Conservation (phyloP, 2,329 filamentous ascomycete species). For the Alternaria sp. region DNA sequence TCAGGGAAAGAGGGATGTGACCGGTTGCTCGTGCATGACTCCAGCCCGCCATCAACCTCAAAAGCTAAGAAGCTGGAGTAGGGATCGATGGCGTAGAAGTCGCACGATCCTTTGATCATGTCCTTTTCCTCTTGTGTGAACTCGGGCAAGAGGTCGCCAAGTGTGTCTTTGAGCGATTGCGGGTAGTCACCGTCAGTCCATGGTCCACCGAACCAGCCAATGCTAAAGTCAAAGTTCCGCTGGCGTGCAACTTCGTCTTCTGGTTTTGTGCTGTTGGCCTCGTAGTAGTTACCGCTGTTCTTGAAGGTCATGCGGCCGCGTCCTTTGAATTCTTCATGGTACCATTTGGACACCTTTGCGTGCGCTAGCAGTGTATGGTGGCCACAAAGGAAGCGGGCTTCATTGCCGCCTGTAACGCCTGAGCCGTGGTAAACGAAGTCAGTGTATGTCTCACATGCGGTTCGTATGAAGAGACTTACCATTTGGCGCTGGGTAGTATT, state of each 20-base stretch:
- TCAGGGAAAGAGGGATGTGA: constrained; percentile 51
- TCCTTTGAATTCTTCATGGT: constrained; percentile 55
- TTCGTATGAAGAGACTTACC: constrained; percentile 1
- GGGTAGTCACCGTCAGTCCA: constrained; percentile 56
- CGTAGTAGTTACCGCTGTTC: constrained; percentile 52
- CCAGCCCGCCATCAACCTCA: constrained; percentile 41
- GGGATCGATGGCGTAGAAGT: constrained; percentile 53
- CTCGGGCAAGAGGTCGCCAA: constrained; percentile 49
- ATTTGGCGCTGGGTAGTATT: constrained; percentile 56
- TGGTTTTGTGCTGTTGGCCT: constrained; percentile 46
- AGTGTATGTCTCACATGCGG: not conserved
- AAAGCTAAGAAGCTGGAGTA: constrained; percentile 43
- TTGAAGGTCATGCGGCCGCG: constrained; percentile 53
- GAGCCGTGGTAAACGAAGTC: not conserved
- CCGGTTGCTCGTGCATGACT: constrained; percentile 51
- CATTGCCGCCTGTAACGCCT: constrained; percentile 47
- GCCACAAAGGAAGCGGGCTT: constrained; percentile 53
- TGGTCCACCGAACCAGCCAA: constrained; percentile 56
- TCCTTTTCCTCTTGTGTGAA: constrained; percentile 50
- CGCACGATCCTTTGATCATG: constrained; percentile 53
- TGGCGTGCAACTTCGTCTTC: constrained; percentile 48
- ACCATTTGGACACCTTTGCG: constrained; percentile 54
- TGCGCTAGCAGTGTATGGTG: constrained; percentile 54
- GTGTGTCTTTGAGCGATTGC: constrained; percentile 47
- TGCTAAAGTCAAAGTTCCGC: constrained; percentile 51